Base-by-base conservation (phyloP, 805 yeast species). In the Maudiozyma barnettii region DNA sequence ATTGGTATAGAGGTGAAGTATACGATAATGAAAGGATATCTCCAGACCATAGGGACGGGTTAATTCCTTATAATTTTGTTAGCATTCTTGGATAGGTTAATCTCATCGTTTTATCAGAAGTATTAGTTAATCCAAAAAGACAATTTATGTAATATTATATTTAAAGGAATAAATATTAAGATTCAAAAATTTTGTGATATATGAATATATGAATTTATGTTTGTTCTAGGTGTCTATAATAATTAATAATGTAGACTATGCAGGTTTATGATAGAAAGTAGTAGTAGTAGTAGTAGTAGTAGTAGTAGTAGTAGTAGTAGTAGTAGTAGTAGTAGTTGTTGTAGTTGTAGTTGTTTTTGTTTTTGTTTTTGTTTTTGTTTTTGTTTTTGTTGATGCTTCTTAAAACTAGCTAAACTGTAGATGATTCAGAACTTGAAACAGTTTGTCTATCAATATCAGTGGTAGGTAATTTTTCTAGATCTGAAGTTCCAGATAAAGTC, bases 1-100 rank as follows among this genome's bases (percentile, higher is more conserved):
- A 64, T 45, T 64, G 68, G 68, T 63, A 45, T 45, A 55, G 53
- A 44, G 68, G 68, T 26, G 68, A 64, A 47, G 67, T 63, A 8
- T 59, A 59, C 42, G 61, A 57, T 39, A 57, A 57, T 44, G 58
- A 59, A 33, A 54, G 39, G 36, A 54, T 58, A 10, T 45, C 47
- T 14, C 49, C 43, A 5, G 46, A 47, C 5, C 58, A 58, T 41
- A 52, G 52, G 31, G 41, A 43, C 20, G 65, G 65, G 16, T 49
- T 60, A 19, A 58, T 60, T 20, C 65, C 65, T 19, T 51, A 45
- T 39, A 60, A 60, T 45, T 60, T 60, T 40, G 54, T 60, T 29
- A 51, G 54, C 43, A 13, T 53, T 7, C 44, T 55, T 19, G 35
- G 40, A 13, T 45, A 35, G 16, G 30, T 39, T 23, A 8, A 5